Base-by-base conservation (phyloP, 768 basidiomycete genomes). In the Agrocybe praecox region DNA sequence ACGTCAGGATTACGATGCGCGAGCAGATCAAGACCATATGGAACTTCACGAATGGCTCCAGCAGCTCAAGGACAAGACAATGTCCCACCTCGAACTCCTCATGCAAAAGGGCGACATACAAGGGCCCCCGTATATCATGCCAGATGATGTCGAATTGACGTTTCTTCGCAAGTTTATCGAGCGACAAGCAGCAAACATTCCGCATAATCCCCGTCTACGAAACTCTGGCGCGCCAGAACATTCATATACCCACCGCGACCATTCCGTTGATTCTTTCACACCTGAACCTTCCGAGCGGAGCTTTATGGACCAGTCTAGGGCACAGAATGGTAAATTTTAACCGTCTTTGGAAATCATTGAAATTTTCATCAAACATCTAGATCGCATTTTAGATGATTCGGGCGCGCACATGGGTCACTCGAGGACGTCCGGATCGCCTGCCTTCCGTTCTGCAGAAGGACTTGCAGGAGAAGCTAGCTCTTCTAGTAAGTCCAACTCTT, bases 101-200 rank as follows among this genome's bases (percentile, higher is more conserved):
- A 92, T 92, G 88, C 90, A 92, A 68, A 91, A 92, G 66, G 89
- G 89, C 66, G 90, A 92, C 60, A 92, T 92, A 26, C 88, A 86
- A 66, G 90, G 90, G 17, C 90, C 90, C 2, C 89, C 90, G 21
- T 92, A 92, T 69, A 64, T 80, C 57, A 92, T 92, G 90, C 80
- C 89, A 10, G 90, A 92, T 65, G 84, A 89, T 62, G 70, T 90
- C 67, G 90, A 92, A 65, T 79, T 92, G 57, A 71, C 85, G 0
- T 92, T 92, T 73, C 81, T 92, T 45, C 84, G 89, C 60, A 90
- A 88, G 72, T 92, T 92, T 68, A 85, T 92, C 65, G 90, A 92
- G 67, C 80, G 90, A 53, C 90, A 92, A 66, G 80, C 85, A 7
- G 78, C 84, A n/a, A 83, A 85, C 36, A 82, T 90, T 42, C 83